Evolutionary conservation across 768 basidiomycete species (phyloP).

Genomic region (Dioszegia aurantiaca): DNA sequence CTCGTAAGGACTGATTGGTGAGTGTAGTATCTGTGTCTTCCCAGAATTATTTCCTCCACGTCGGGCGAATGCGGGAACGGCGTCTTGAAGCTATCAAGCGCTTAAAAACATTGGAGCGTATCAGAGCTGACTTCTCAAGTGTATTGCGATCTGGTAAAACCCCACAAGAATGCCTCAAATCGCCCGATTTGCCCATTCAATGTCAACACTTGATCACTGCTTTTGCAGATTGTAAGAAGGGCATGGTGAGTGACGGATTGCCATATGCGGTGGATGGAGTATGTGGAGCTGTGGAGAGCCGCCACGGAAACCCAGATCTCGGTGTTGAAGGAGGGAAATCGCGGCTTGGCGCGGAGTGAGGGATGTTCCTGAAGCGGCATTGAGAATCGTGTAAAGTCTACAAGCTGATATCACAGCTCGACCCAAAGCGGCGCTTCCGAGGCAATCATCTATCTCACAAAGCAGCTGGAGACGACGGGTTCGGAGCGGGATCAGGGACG

Average conservation of each 20-base stretch:
- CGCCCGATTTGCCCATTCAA: constrained; percentile 43
- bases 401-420: constrained; percentile 33
- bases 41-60: too few relatives aligned
- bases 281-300: too few relatives aligned
- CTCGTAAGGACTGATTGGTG: constrained; percentile 40
- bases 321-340: too few relatives aligned
- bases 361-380: too few relatives aligned
- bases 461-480: constrained; percentile 15
- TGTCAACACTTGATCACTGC: constrained; percentile 48
- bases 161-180: constrained; percentile 45
- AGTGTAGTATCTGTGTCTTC: too few relatives aligned
- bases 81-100: too few relatives aligned
- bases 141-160: constrained; percentile 47
- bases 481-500: neutral
- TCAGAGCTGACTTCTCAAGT: constrained; percentile 4
- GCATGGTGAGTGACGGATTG: constrained; percentile 41
- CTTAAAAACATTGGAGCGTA: neutral
- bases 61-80: too few relatives aligned
- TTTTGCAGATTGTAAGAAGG: constrained; percentile 50
- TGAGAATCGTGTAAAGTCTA: too few relatives aligned
- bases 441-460: constrained; percentile 44
- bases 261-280: neutral
- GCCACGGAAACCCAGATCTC: too few relatives aligned
- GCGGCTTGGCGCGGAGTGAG: too few relatives aligned
- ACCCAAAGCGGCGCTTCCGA: constrained; percentile 50